These are phyloP conservation scores for Candida hispaniensis DNA, from an alignment of 805 yeast genomes.

Conservation along the genomic window DNA sequence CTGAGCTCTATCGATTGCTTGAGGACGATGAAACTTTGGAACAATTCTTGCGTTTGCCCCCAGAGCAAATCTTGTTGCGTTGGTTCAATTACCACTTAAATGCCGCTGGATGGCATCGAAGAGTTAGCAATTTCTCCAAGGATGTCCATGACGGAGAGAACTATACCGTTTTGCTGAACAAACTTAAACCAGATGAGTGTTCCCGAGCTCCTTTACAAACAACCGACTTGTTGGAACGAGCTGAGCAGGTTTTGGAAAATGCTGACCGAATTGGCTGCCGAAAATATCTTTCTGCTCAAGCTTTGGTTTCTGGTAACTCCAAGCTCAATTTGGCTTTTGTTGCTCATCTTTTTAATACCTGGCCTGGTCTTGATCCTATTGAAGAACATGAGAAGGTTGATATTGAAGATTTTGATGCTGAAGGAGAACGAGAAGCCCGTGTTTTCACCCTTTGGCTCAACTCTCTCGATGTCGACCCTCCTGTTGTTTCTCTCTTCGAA, in stretches of 20 bases:
- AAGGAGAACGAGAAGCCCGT: constrained; percentile 98
- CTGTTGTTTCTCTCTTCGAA: constrained; percentile 82
- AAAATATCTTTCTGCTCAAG: constrained; percentile 86
- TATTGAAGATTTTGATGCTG: constrained; percentile 97
- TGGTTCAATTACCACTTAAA: constrained; percentile 97
- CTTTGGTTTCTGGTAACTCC: constrained; percentile 93
- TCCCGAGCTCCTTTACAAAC: constrained; percentile 76
- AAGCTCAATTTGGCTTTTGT: constrained; percentile 94
- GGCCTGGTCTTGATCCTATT: constrained; percentile 93
- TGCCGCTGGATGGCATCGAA: constrained; percentile 81
- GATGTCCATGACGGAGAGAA: constrained; percentile 94
- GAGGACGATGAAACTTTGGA: constrained; percentile 97
- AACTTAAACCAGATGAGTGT: constrained; percentile 74
- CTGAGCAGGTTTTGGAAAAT: constrained; percentile 72
- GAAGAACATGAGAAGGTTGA: constrained; percentile 86
- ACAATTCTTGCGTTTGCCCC: constrained; percentile 91
- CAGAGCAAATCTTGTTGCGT: constrained; percentile 90
- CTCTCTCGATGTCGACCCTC: constrained; percentile 91
- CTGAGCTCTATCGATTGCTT: constrained; percentile 85
- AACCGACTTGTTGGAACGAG: constrained; percentile 61
- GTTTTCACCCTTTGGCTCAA: constrained; percentile 97
- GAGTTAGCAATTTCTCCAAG: constrained; percentile 73
- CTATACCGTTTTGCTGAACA: constrained; percentile 81
- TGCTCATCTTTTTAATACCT: constrained; percentile 91
- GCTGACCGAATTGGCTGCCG: constrained; percentile 90